Evolutionary conservation across 345 rosid genomes (phyloP).

Genomic region (Populus alba): DNA sequence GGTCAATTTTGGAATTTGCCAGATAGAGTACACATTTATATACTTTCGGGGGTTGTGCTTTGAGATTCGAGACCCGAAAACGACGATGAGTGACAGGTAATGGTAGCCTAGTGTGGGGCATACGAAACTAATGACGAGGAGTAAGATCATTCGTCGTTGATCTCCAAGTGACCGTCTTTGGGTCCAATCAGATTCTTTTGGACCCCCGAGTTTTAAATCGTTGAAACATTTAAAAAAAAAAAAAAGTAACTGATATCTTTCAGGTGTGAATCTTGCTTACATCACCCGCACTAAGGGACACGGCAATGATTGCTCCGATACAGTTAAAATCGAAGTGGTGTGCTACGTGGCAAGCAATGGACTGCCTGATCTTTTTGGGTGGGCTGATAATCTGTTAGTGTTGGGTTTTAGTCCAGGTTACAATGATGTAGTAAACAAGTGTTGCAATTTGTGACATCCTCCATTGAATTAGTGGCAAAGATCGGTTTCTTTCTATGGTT

Average conservation of each 20-base stretch:
- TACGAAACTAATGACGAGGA: background rate
- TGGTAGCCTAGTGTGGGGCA: background rate
- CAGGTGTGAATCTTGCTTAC: background rate
- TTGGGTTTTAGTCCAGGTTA: background rate
- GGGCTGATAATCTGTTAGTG: background rate
- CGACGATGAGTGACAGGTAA: conserved; percentile 4
- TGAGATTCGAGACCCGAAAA: conserved; percentile 23
- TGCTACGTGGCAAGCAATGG: background rate
- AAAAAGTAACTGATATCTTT: background rate
- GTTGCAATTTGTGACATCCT: too few species aligned
- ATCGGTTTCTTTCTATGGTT: too few species aligned
- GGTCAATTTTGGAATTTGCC: background rate
- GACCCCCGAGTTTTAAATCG: background rate
- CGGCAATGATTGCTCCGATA: background rate
- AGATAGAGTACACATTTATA: background rate
- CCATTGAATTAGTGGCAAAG: too few species aligned
- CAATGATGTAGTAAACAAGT: background rate
- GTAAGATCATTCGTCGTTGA: conserved; percentile 1
- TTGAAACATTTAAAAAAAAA: background rate
- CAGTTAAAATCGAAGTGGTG: background rate
- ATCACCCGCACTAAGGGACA: background rate
- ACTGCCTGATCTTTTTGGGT: background rate
- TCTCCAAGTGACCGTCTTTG: background rate
- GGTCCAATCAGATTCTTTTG: background rate
- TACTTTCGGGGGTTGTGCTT: conserved; percentile 11